Percentiles rank a stretch among this genome's conserved stretches.
phyloP scores from a whole-genome alignment of 2,329 filamentous ascomycete species.

The Periconia sp. region DNA sequence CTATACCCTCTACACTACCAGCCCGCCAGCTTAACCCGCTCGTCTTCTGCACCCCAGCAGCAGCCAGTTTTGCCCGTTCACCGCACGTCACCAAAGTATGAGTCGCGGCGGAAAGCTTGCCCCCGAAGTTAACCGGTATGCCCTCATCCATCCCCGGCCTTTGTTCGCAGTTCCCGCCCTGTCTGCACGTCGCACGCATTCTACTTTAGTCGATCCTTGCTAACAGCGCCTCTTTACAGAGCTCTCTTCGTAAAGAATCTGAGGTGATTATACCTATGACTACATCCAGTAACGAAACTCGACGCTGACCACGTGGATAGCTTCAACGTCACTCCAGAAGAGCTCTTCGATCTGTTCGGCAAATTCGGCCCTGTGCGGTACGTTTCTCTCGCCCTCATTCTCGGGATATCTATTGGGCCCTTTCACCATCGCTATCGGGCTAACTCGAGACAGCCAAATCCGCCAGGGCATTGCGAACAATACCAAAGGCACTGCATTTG shows the following conservation, averaged over 20 bases:
- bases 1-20: background rate
- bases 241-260: constrained; percentile 99
- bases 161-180: background rate
- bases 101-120: constrained; percentile 96
- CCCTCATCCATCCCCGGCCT: constrained; percentile 23
- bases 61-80: constrained; percentile 23
- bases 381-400: constrained; percentile 37
- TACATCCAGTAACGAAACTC: background rate
- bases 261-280: constrained; percentile 59
- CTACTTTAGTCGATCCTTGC: background rate
- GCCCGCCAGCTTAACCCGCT: constrained; percentile 11
- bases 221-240: constrained; percentile 53
- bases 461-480: constrained; percentile 96
- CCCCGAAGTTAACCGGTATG: constrained; percentile 98
- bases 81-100: constrained; percentile 66
- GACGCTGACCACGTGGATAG: constrained; percentile 49
- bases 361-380: constrained; percentile 96
- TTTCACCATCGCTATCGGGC: constrained; percentile 9
- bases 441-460: constrained; percentile 72
- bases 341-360: constrained; percentile 97
- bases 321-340: constrained; percentile 98
- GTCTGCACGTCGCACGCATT: background rate
- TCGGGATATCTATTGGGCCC: constrained; percentile 11
- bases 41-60: constrained; percentile 11
- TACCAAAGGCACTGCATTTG: constrained; percentile 97